A percentile compares a stretch with the other conserved stretches of the same genome.
phyloP scores from a whole-genome alignment of 129 eudicot genomes.

The Gnaphalium uliginosum region DNA sequence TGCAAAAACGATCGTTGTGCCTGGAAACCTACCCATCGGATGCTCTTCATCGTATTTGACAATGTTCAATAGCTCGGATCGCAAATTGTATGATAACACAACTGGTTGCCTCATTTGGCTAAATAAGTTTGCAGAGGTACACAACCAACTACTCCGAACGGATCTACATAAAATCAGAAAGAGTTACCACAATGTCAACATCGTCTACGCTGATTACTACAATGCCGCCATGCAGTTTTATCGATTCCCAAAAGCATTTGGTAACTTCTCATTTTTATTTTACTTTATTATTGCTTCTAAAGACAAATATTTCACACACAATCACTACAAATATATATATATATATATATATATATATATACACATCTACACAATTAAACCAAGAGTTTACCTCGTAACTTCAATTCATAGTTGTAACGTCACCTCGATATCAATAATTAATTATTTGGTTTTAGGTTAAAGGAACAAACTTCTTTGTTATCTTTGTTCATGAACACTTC shows the following conservation, averaged over 20 bases:
- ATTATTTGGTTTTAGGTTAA: background rate
- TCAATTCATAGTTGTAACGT: no score
- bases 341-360: no score
- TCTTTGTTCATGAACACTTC: no score
- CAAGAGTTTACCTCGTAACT: no score
- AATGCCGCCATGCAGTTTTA: slow-evolving; percentile 42
- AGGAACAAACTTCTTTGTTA: no score
- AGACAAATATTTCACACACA: no score
- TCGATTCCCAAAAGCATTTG: slow-evolving; percentile 35
- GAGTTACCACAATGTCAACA: slow-evolving; percentile 39
- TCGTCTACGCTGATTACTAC: slow-evolving; percentile 54
- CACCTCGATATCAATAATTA: no score
- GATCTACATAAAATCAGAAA: slow-evolving; percentile 28
- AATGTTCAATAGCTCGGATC: background rate
- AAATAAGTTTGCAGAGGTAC: slow-evolving; percentile 40
- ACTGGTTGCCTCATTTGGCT: slow-evolving; percentile 42
- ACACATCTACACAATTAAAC: no score
- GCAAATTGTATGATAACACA: slow-evolving; percentile 40
- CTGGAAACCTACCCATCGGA: slow-evolving; percentile 41
- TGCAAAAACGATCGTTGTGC: slow-evolving; percentile 31
- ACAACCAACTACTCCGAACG: slow-evolving; percentile 36
- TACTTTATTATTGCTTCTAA: no score
- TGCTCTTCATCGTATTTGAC: slow-evolving; percentile 28
- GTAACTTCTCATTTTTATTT: slow-evolving; percentile 22
- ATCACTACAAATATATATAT: no score